Evolutionary conservation across 2,329 filamentous ascomycete genomes (phyloP).

Genomic region (Penicillium sp.): DNA sequence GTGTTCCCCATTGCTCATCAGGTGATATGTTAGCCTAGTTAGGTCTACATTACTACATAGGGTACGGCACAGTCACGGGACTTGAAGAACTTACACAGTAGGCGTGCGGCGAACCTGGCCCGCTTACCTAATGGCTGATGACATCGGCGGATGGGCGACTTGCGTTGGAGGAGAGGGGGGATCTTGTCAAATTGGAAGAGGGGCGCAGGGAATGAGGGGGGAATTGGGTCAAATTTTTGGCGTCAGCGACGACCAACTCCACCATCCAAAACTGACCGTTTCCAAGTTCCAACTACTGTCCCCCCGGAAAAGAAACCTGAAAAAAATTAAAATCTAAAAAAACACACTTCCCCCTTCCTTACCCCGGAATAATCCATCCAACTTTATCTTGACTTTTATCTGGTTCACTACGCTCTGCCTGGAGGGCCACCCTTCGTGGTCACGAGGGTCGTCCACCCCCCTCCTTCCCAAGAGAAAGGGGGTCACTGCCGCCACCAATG

Average conservation of each 20-base stretch:
- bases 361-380: background rate
- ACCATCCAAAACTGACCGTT: background rate
- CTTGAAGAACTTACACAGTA: too few species aligned
- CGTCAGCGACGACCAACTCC: conserved; percentile 1
- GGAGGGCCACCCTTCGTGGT: background rate
- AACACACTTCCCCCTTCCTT: background rate
- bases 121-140: conserved; percentile 6
- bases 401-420: background rate
- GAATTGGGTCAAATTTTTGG: background rate
- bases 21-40: too few species aligned
- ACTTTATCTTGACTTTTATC: background rate
- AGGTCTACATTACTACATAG: too few species aligned
- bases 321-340: background rate
- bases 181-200: background rate
- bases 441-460: conserved; percentile 1
- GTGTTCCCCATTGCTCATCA: background rate
- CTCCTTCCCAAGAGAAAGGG: background rate
- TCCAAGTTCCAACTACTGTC: background rate
- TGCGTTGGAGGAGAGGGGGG: background rate
- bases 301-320: background rate
- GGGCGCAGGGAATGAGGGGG: conserved; percentile 1
- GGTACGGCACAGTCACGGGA: too few species aligned
- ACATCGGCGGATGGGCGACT: background rate
- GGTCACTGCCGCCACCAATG: conserved; percentile 10
- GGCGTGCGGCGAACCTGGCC: background rate